Base-by-base conservation (phyloP, 352 stramenopile genomes). In the Pythium chondricola region DNA sequence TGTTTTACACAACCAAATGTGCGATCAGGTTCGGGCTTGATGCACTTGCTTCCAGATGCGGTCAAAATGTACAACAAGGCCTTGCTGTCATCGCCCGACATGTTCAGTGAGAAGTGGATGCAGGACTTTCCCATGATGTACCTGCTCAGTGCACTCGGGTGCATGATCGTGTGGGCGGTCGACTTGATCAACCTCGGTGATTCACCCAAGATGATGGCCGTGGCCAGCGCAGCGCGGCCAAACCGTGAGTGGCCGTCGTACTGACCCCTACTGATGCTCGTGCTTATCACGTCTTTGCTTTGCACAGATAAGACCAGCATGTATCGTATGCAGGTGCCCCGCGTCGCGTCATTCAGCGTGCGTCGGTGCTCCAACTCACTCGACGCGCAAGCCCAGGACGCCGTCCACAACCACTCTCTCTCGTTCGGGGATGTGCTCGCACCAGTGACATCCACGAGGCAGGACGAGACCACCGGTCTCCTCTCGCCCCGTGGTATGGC, bases 151-250 rank as follows among this genome's bases (percentile, higher is more conserved):
- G 50, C 61, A 10, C 13, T 81, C 31, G 74, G 71, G 33, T 85
- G 71, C 50, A 67, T 72, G 46, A 45, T 85, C 47, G 66, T 85
- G 9, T 83, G 74, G 74, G 66, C 53, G 25, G 68, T 85, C 18
- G 74, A 83, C 42, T 55, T 82, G 21, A 48, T 83, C 22, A 86
- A 80, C 48, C 64, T 86, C 49, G 74, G 71, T 51, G 73, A 80
- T 56, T 83, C 71, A 20, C 69, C 62, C 48, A 78, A 83, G 56
- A 69, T 83, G 58, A 83, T 86, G 67, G 71, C 74, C 1, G 74
- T 83, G 41, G 69, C 71, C 4, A 82, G 64, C 46, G 71, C 71
- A 2, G 74, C 74, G 2, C 59, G 69, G 3, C 71, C 74, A 3
- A 69, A 83, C 40, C 67, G 73, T 82, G 64, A 57, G 70, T 67